Evolutionary conservation across 2,329 filamentous ascomycete species (phyloP), one percentile per base, ranked within the genome.

Genomic region (Catunica adiposa): DNA sequence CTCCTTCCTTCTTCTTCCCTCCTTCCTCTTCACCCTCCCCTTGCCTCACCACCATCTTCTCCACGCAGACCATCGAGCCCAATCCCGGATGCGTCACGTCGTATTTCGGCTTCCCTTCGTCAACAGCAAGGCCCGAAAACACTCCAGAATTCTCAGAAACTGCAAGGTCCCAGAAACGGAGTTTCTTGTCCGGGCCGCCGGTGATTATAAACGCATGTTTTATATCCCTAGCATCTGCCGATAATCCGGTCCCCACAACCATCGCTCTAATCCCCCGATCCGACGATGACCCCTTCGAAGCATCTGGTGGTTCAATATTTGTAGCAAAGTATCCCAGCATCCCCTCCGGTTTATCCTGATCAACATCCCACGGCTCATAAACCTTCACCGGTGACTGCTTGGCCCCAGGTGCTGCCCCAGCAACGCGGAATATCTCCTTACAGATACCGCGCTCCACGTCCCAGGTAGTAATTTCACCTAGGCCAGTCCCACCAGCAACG

Each of bases 401-500:
- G 29, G 29, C 29, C 5, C 29, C 29, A 5, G 29, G 29, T 34
- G 29, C 5, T 5, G 5, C 29, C 29, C 29, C 29, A 11, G 29
- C 29, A 34, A 66, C 84, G 69, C 88, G 82, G 66, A 94, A 95
- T 1, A 96, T 83, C 66, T 97, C 89, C 58, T 87, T 80, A 64
- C 92, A 98, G 48, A 85, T 77, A 6, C 82, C 80, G 69, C 90
- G 94, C 65, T 97, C 90, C 15, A 97, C 74, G 64, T 97, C 92
- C 92, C 92, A 98, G 0, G 94, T 85, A 0, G 88, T 94, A 31
- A 98, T 80, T 65, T 98, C 92, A 15, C 88, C 88, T 59, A 86
- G 82, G 3, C 82, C 85, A 6, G 86, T 94, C 7, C 90, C 89
- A 15, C 90, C 89, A 2, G 89, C 84, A 7, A 96, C 84, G 65